Evolutionary conservation across 163 green algal genomes (phyloP).

Genomic region (Volvox carteri): DNA sequence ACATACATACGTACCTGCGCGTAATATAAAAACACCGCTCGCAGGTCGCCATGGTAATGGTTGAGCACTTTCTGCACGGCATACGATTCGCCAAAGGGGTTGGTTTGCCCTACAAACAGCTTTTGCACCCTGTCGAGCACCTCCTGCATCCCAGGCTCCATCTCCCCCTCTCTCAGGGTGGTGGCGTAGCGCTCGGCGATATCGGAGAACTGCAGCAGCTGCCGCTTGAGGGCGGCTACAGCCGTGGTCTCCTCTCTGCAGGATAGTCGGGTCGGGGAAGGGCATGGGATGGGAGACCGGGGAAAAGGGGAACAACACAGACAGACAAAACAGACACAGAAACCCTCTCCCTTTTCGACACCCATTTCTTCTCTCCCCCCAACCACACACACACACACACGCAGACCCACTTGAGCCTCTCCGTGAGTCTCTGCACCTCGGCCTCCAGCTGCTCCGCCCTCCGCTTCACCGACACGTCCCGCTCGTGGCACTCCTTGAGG

Average conservation of each 20-base stretch:
- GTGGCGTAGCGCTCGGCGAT: slow-evolving; percentile 57
- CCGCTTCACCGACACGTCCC: slow-evolving; percentile 42
- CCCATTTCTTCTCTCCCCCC: neutral
- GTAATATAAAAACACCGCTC: slow-evolving; percentile 74
- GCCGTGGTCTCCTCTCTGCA: slow-evolving; percentile 57
- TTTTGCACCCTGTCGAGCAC: slow-evolving; percentile 58
- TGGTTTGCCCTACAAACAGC: slow-evolving; percentile 54
- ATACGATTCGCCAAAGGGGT: slow-evolving; percentile 70
- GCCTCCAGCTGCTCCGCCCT: slow-evolving; percentile 59
- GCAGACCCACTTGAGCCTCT: slow-evolving; percentile 57
- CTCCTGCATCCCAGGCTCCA: slow-evolving; percentile 58
- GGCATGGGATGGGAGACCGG: too few relatives aligned
- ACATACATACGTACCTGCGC: slow-evolving; percentile 39
- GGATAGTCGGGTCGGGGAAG: too few relatives aligned
- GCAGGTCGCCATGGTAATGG: slow-evolving; percentile 69
- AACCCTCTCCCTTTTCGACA: neutral
- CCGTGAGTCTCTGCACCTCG: slow-evolving; percentile 64
- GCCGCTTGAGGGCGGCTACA: slow-evolving; percentile 67
- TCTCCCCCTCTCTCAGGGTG: slow-evolving; percentile 46
- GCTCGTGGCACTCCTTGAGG: slow-evolving; percentile 65
- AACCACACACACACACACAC: neutral
- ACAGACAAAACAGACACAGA: too few relatives aligned
- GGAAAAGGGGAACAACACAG: too few relatives aligned
- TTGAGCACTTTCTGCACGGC: slow-evolving; percentile 72
- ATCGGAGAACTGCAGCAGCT: slow-evolving; percentile 70